phyloP scores from a whole-genome alignment of 345 rosid genomes.

The Erodium maritimum region DNA sequence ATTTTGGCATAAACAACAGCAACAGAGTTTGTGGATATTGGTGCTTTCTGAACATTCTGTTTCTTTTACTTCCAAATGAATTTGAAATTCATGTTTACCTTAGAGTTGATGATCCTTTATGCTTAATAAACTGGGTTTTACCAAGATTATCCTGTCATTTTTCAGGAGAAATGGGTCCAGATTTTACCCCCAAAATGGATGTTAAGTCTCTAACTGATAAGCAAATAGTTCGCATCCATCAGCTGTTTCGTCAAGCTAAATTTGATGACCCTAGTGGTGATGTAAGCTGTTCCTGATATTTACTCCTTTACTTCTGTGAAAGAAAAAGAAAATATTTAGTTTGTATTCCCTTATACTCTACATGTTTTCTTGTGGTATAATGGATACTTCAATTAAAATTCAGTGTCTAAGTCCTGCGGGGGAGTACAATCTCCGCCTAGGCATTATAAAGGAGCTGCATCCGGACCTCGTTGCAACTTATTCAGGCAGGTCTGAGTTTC shows the following conservation, averaged over 20 bases:
- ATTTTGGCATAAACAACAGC: too few relatives aligned
- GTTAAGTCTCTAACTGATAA: constrained; percentile 75
- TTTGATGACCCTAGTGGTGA: constrained; percentile 93
- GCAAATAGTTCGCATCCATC: constrained; percentile 95
- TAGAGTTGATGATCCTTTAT: background rate
- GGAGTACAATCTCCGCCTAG: constrained; percentile 95
- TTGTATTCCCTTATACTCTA: background rate
- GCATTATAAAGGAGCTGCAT: constrained; percentile 94
- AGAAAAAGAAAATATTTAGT: background rate
- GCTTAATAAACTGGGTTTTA: background rate
- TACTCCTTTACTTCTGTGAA: background rate
- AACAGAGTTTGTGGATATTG: background rate
- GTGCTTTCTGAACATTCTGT: background rate
- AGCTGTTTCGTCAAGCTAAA: constrained; percentile 96
- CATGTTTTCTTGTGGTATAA: background rate
- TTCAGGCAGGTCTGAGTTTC: constrained; percentile 64
- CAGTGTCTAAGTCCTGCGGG: constrained; percentile 99
- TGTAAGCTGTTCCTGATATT: constrained; percentile 38
- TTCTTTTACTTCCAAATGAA: background rate
- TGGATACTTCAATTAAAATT: constrained; percentile 8
- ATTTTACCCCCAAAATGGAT: constrained; percentile 64
- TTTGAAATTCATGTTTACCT: background rate
- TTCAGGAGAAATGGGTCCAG: constrained; percentile 93
- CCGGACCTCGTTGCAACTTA: constrained; percentile 96
- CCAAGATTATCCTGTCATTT: background rate